phyloP scores from a whole-genome alignment of 2,329 filamentous ascomycete genomes.

The Passalora sequoiae region DNA sequence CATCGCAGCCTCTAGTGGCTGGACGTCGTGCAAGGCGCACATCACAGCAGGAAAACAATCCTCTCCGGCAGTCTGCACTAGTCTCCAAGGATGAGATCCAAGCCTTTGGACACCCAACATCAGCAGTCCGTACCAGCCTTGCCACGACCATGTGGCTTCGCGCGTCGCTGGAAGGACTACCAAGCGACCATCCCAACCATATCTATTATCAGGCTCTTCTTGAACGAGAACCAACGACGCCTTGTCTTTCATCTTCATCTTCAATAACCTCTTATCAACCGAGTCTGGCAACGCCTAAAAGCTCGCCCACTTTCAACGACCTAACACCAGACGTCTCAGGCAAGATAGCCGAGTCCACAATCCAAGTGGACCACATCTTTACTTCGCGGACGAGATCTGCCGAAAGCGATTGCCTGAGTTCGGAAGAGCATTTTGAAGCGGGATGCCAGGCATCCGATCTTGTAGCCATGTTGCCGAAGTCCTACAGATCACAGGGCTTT shows the following conservation, averaged over 20 bases:
- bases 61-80: constrained; percentile 11
- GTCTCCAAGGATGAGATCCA: constrained; percentile 17
- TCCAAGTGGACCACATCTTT: too few relatives aligned
- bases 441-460: neutral
- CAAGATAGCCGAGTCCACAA: too few relatives aligned
- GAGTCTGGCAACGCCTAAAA: neutral
- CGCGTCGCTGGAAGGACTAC: constrained; percentile 10
- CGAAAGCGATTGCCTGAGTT: neutral
- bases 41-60: constrained; percentile 8
- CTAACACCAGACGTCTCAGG: too few relatives aligned
- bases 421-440: neutral
- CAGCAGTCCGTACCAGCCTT: constrained; percentile 14
- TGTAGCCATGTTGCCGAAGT: constrained; percentile 5
- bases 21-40: constrained; percentile 1
- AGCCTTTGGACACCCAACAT: constrained; percentile 11
- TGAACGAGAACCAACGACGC: constrained; percentile 8
- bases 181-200: constrained; percentile 11
- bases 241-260: constrained; percentile 3
- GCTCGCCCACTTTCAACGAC: too few relatives aligned
- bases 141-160: constrained; percentile 18
- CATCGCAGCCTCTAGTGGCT: neutral
- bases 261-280: neutral
- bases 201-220: constrained; percentile 7
- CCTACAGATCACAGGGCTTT: constrained; percentile 15
- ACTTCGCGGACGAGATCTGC: too few relatives aligned